Conservation (phyloP, 768 basidiomycete genomes). For the Auricularia auricula-judae region DNA sequence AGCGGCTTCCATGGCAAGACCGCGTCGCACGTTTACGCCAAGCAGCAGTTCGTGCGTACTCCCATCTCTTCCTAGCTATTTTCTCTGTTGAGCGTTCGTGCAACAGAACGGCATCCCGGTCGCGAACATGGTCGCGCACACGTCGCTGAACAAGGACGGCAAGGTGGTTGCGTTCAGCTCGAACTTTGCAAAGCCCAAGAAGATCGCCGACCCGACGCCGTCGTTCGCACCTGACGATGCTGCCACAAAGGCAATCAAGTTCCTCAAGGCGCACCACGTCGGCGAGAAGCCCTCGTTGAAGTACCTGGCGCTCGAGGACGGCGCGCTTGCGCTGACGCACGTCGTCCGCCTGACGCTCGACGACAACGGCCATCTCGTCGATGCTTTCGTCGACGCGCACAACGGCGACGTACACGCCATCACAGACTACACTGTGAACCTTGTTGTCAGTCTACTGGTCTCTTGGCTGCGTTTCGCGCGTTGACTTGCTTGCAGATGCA, state of each 20-base stretch:
- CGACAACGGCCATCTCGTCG: slow-evolving; percentile 35
- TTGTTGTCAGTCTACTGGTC: slow-evolving; percentile 21
- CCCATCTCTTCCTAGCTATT: slow-evolving; percentile 2
- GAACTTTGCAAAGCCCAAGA: slow-evolving; percentile 28
- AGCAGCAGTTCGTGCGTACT: slow-evolving; percentile 5
- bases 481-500: slow-evolving; percentile 22
- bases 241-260: slow-evolving; percentile 27
- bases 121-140: slow-evolving; percentile 33
- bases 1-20: background rate
- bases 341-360: slow-evolving; percentile 32
- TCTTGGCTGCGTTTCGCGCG: background rate
- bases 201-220: slow-evolving; percentile 25
- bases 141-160: slow-evolving; percentile 30
- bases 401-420: slow-evolving; percentile 40
- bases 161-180: slow-evolving; percentile 34
- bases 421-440: slow-evolving; percentile 40
- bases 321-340: slow-evolving; percentile 28
- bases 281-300: slow-evolving; percentile 26
- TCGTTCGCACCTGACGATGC: slow-evolving; percentile 24
- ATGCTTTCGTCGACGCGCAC: slow-evolving; percentile 49
- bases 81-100: too few species aligned
- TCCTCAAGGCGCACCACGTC: slow-evolving; percentile 31
- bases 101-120: slow-evolving; percentile 21
- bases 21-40: slow-evolving; percentile 6
- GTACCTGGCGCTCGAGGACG: slow-evolving; percentile 30